Percentiles rank a stretch among this genome's conserved stretches.
Conservation (phyloP, 352 stramenopile species). For the Globisporangium recalcitrans region DNA sequence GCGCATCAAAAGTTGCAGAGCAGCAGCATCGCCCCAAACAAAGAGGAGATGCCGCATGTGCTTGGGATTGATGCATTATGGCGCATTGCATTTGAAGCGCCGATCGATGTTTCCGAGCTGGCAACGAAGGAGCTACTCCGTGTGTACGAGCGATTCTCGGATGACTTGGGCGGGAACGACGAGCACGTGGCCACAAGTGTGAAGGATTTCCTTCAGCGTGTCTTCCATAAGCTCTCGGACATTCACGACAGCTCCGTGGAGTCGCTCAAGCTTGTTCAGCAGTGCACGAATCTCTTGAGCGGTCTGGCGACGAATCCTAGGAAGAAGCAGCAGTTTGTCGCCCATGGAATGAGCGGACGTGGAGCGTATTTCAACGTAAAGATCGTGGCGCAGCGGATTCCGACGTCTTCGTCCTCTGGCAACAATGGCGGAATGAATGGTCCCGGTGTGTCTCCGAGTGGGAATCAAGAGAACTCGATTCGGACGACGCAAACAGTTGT, state of each 20-base stretch:
- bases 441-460: constrained; percentile 16
- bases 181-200: constrained; percentile 29
- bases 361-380: constrained; percentile 79
- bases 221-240: constrained; percentile 63
- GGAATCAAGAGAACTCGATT: constrained; percentile 46
- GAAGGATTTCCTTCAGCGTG: constrained; percentile 79
- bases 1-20: constrained; percentile 37
- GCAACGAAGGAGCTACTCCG: constrained; percentile 73
- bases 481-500: constrained; percentile 51
- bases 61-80: constrained; percentile 80
- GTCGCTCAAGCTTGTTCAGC: constrained; percentile 66
- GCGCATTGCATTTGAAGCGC: constrained; percentile 76
- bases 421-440: constrained; percentile 21
- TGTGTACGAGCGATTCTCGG: constrained; percentile 66
- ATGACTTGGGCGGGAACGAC: constrained; percentile 28
- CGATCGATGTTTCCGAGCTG: constrained; percentile 69
- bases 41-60: constrained; percentile 32
- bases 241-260: constrained; percentile 44
- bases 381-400: constrained; percentile 73
- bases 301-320: constrained; percentile 55
- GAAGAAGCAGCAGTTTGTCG: constrained; percentile 44
- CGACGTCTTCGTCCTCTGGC: constrained; percentile 33
- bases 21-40: neutral
- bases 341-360: constrained; percentile 65
- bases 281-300: constrained; percentile 66